Conservation (phyloP, 176 grass and related monocot genomes). For the Lolium perenne region DNA sequence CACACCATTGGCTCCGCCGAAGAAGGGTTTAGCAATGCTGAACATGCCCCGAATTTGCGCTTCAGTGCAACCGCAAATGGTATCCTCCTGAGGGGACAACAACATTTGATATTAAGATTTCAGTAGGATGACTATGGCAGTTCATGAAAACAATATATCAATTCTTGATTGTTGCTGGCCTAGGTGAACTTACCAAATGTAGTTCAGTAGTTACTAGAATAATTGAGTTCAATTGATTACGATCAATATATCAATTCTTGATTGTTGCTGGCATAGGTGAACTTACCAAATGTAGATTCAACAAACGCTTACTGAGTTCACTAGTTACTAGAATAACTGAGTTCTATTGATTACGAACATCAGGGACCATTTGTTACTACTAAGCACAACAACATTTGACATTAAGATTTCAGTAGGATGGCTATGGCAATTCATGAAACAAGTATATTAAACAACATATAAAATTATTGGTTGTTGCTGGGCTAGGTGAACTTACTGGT, state of each 20-base stretch:
- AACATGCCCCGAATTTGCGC: conserved; percentile 67
- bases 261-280: background rate
- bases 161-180: no score
- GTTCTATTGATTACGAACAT: background rate
- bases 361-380: no score
- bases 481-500: no score
- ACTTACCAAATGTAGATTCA: background rate
- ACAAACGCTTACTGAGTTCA: conserved; percentile 4
- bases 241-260: background rate
- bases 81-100: conserved; percentile 63
- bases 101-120: conserved; percentile 25
- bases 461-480: no score
- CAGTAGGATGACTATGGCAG: background rate
- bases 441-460: background rate
- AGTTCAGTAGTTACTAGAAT: background rate
- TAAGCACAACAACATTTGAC: background rate
- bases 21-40: conserved; percentile 73
- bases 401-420: background rate
- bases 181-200: no score
- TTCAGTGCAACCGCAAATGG: conserved; percentile 73
- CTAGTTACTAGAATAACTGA: background rate
- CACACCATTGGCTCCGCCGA: conserved; percentile 87
- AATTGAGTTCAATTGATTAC: background rate
- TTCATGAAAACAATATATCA: background rate
- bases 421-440: background rate